Conservation (phyloP, 495 filamentous ascomycete species). For the Talaromyces liani region DNA sequence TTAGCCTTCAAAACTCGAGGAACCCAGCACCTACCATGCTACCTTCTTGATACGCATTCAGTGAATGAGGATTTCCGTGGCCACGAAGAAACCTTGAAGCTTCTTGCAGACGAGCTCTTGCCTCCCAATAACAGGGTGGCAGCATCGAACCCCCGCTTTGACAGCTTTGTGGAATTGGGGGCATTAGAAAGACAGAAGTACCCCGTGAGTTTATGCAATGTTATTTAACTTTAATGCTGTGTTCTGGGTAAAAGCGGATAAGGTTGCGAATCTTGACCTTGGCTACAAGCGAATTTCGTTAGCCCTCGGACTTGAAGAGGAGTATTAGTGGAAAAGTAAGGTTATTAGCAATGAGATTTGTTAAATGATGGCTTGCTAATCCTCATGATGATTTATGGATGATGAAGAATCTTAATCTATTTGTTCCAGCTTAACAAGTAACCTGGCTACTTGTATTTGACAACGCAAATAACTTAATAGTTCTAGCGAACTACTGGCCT, state of each 20-base stretch:
- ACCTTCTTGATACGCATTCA: too few relatives aligned
- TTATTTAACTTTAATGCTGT: slow-evolving; percentile 8
- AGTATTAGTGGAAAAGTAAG: slow-evolving; percentile 18
- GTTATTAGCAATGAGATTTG: slow-evolving; percentile 22
- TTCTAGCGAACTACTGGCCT: slow-evolving; percentile 29
- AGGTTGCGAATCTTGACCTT: slow-evolving; percentile 20
- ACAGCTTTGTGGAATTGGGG: too few relatives aligned
- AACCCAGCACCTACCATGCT: too few relatives aligned
- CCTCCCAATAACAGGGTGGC: too few relatives aligned
- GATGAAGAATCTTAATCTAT: too few relatives aligned
- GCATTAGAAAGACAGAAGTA: too few relatives aligned
- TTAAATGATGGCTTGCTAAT: slow-evolving; percentile 28
- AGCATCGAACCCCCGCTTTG: too few relatives aligned
- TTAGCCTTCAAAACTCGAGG: too few relatives aligned
- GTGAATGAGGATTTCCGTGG: too few relatives aligned
- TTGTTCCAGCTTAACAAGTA: slow-evolving; percentile 8
- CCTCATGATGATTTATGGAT: slow-evolving; percentile 10
- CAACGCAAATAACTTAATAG: slow-evolving; percentile 24
- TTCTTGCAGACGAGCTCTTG: too few relatives aligned
- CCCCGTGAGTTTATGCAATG: too few relatives aligned
- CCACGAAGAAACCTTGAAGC: too few relatives aligned
- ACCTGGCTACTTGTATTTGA: slow-evolving; percentile 36
- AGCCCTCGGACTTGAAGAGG: slow-evolving; percentile 24
- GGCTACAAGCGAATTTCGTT: slow-evolving; percentile 24
- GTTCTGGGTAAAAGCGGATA: slow-evolving; percentile 34